These are phyloP conservation scores for Ceratopteris richardii DNA, from an alignment of 75 land plant genomes.

Conservation along the genomic window DNA sequence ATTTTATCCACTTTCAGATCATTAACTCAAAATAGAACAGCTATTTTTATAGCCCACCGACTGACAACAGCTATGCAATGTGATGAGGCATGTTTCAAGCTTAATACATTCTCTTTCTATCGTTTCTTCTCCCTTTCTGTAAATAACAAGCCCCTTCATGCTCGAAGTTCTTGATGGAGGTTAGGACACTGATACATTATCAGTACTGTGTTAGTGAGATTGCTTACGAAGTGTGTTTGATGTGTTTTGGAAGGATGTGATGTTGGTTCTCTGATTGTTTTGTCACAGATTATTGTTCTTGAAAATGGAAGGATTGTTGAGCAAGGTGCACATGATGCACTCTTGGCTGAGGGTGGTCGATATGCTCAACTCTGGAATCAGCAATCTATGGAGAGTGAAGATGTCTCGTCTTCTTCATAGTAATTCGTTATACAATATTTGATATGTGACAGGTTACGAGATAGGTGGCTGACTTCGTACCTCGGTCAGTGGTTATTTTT, in stretches of 20 bases:
- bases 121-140: no score
- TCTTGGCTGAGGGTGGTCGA: conserved; percentile 63
- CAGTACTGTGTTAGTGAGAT: no score
- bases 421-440: not conserved
- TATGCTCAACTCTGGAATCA: conserved; percentile 93
- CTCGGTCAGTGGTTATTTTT: not conserved
- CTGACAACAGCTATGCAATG: conserved; percentile 98
- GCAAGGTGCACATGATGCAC: conserved; percentile 81
- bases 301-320: conserved; percentile 86
- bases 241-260: no score
- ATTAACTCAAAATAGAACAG: conserved; percentile 64
- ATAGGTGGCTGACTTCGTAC: not conserved
- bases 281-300: conserved; percentile 73
- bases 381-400: conserved; percentile 30
- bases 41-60: conserved; percentile 91
- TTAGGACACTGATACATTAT: no score
- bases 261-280: not conserved
- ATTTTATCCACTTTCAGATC: conserved; percentile 68
- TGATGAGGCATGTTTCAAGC: conserved; percentile 65
- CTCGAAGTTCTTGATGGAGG: no score
- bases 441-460: no score
- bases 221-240: no score
- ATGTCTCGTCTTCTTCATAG: not conserved
- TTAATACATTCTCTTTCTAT: no score
- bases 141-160: no score